Percentiles rank a stretch among this genome's conserved stretches.
Conservation (phyloP, 1,284 basidiomycete species). For the Irpex lacteus region DNA sequence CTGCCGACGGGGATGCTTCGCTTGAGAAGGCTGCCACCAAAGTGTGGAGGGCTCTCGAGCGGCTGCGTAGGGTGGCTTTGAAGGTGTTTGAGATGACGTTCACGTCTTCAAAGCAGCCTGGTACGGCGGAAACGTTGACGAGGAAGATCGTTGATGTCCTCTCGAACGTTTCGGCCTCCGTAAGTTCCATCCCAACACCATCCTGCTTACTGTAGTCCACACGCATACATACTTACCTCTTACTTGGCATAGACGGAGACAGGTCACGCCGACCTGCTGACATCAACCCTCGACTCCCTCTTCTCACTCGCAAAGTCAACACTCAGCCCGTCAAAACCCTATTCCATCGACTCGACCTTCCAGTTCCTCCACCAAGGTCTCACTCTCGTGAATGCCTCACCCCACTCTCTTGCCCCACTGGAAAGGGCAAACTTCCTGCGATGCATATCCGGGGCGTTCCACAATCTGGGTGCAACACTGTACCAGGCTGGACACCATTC, state of each 20-base stretch:
- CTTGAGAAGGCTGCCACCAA: constrained; percentile 30
- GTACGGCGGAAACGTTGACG: constrained; percentile 19
- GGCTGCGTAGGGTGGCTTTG: constrained; percentile 47
- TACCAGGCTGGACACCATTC: constrained; percentile 61
- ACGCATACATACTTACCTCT: neutral
- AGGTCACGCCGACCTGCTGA: constrained; percentile 36
- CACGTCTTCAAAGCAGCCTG: neutral
- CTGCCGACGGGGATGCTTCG: neutral
- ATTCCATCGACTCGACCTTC: constrained; percentile 49
- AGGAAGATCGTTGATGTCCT: constrained; percentile 32
- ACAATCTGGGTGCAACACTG: constrained; percentile 60
- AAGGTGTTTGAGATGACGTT: constrained; percentile 40
- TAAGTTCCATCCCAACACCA: constrained; percentile 18
- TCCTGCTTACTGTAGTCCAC: neutral
- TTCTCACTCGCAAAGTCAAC: constrained; percentile 55
- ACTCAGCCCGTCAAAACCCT: constrained; percentile 43
- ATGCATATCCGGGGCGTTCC: constrained; percentile 65
- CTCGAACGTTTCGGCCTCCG: constrained; percentile 24
- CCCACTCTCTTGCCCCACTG: neutral
- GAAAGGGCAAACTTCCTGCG: constrained; percentile 51
- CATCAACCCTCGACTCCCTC: constrained; percentile 55
- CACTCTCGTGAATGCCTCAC: neutral
- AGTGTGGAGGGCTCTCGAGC: constrained; percentile 57
- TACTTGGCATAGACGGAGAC: constrained; percentile 21
- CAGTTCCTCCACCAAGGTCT: constrained; percentile 46